Percentiles rank a stretch among this genome's conserved stretches.
These are phyloP conservation scores for Chaetomium olivaceum DNA, from an alignment of 2,329 filamentous ascomycete genomes.

Conservation along the genomic window DNA sequence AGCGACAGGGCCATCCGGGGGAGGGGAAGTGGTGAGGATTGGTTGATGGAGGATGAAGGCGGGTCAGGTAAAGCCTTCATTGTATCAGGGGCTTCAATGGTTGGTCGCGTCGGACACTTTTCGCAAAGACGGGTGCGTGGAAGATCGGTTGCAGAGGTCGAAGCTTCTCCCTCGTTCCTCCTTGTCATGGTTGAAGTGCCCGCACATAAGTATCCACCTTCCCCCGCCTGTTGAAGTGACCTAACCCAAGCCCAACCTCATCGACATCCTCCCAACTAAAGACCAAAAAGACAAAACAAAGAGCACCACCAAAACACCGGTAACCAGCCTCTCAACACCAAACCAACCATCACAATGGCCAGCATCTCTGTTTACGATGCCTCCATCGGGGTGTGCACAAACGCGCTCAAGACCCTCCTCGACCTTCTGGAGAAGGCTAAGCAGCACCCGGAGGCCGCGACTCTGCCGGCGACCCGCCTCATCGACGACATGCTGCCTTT, in stretches of 20 bases:
- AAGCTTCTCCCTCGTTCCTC: background rate
- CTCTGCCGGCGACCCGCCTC: constrained; percentile 34
- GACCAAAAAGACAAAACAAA: background rate
- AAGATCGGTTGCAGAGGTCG: background rate
- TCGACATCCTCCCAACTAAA: background rate
- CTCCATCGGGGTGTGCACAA: constrained; percentile 33
- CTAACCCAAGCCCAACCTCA: background rate
- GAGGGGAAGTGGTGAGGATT: background rate
- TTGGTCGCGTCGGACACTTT: background rate
- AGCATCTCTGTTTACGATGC: constrained; percentile 37
- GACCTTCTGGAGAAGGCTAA: constrained; percentile 38
- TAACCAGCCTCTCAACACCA: background rate
- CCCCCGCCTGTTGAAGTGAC: background rate
- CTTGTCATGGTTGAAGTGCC: background rate
- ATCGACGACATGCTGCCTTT: constrained; percentile 42
- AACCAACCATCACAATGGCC: constrained; percentile 32
- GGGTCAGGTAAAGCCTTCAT: background rate
- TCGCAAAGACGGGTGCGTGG: background rate
- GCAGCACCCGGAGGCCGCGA: constrained; percentile 34
- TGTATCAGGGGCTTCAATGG: background rate
- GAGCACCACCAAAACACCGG: background rate
- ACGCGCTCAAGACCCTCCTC: constrained; percentile 34
- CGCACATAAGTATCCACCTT: background rate
- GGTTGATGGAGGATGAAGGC: background rate
- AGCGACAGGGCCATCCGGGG: background rate